These are phyloP conservation scores for Sorghum bicolor DNA, from an alignment of 176 grass and related monocot genomes.

Conservation along the genomic window DNA sequence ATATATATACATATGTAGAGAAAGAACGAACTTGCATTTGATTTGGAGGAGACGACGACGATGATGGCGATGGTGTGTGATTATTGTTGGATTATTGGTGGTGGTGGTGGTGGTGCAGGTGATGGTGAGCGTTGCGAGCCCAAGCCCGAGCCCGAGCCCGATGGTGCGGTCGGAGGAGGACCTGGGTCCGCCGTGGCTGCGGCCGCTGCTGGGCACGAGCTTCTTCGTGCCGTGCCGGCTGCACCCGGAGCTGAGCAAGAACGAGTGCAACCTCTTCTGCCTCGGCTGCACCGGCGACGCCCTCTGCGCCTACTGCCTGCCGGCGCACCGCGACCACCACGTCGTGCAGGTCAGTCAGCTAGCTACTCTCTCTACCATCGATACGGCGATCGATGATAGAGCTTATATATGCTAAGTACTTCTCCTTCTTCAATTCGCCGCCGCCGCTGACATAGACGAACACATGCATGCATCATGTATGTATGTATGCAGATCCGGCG, in stretches of 20 bases:
- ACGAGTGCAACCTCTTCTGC: slow-evolving; percentile 84
- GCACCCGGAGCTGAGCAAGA: slow-evolving; percentile 66
- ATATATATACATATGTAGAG: too few relatives aligned
- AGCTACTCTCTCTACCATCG: too few relatives aligned
- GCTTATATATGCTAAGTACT: too few relatives aligned
- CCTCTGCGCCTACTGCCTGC: slow-evolving; percentile 60
- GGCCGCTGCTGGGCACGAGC: slow-evolving; percentile 54
- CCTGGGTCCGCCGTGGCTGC: slow-evolving; percentile 65
- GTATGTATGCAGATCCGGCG: slow-evolving; percentile 42
- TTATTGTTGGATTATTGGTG: not conserved
- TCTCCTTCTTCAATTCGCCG: too few relatives aligned
- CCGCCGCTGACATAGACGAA: not conserved
- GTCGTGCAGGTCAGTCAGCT: slow-evolving; percentile 46
- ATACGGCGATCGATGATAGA: too few relatives aligned
- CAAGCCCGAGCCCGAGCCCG: slow-evolving; percentile 32
- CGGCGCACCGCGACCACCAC: slow-evolving; percentile 51
- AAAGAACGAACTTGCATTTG: slow-evolving; percentile 26
- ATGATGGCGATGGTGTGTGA: not conserved
- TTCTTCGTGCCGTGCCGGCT: slow-evolving; percentile 56
- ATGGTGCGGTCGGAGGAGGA: slow-evolving; percentile 54
- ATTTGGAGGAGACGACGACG: not conserved
- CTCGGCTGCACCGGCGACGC: slow-evolving; percentile 50
- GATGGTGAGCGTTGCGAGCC: slow-evolving; percentile 52
- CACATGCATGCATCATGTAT: not conserved
- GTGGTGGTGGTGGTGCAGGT: slow-evolving; percentile 31